Base-by-base conservation (phyloP, 1,284 basidiomycete genomes). In the Microbotryum intermedium region DNA sequence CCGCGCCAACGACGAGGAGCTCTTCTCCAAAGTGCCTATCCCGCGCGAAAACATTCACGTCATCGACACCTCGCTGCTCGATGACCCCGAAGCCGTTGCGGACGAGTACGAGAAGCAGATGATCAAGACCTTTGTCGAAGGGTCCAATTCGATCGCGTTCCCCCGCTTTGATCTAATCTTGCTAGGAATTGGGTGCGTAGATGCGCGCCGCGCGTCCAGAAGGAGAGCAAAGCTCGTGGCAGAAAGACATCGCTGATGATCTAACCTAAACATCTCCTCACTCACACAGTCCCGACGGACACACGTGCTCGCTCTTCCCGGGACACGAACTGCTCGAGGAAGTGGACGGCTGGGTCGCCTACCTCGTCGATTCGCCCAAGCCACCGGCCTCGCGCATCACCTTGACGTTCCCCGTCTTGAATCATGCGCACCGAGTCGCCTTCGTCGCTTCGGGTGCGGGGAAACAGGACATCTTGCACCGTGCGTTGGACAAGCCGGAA, bases 271-370 rank as follows among this genome's bases (percentile, higher is more conserved):
- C 42, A 10, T 25, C 23, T 4, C 13, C 18, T n/a, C 47, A 16
- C 26, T 20, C 10, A 25, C 9, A 25, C 53, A 67, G 66, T 34
- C 67, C 67, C 6, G 94, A 97, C 73, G 94, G 94, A 25, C 95
- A 98, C 79, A 97, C 93, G 26, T 91, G 87, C 68, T 92, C 88
- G 16, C 84, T 98, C 65, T 98, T 98, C 82, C 92, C 94, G 20
- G 87, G 82, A 6, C 94, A 97, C 74, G 82, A 82, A 58, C 82
- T 97, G 47, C 81, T 98, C 43, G 72, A 78, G 26, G 94, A 97
- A 77, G 83, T 82, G 60, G 88, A 90, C 73, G 82, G 90, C 58
- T 98, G 94, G 94, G 88, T 98, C 18, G 93, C 93, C 0, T 88
- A 85, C 74, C 81, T 98, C 71, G 84, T 88, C 54, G 90, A 97